Conservation (phyloP, 1,139 yeast genomes). For the Geotrichum bryndzae region DNA sequence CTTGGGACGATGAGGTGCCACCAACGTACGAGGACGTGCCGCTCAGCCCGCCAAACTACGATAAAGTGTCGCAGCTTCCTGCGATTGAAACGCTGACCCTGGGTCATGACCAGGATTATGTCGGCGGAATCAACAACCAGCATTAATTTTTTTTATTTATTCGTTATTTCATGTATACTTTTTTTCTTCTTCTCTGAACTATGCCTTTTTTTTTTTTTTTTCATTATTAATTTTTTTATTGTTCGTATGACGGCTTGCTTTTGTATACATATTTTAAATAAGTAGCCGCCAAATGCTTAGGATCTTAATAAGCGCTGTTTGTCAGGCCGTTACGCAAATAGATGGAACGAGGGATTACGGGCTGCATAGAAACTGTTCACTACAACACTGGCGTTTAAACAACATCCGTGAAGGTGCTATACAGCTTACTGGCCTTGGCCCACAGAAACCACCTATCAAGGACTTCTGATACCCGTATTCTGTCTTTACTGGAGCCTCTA, state of each 20-base stretch:
- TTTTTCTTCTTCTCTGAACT: no score
- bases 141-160: not conserved
- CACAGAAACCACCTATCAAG: slow-evolving; percentile 3
- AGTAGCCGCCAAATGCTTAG: not conserved
- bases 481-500: slow-evolving; percentile 10
- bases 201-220: no score
- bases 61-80: slow-evolving; percentile 29
- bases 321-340: not conserved
- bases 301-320: not conserved
- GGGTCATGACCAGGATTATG: not conserved
- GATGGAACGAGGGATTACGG: not conserved
- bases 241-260: not conserved
- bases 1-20: slow-evolving; percentile 99
- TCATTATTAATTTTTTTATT: not conserved
- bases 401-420: not conserved
- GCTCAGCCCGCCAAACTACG: slow-evolving; percentile 79
- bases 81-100: slow-evolving; percentile 24
- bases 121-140: not conserved
- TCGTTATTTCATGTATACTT: not conserved
- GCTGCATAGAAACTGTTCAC: not conserved
- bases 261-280: not conserved
- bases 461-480: not conserved
- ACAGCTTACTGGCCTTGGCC: not conserved
- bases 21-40: slow-evolving; percentile 89
- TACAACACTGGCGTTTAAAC: not conserved